Conservation (phyloP, 495 filamentous ascomycete species). For the Schizothecium vesticola region DNA sequence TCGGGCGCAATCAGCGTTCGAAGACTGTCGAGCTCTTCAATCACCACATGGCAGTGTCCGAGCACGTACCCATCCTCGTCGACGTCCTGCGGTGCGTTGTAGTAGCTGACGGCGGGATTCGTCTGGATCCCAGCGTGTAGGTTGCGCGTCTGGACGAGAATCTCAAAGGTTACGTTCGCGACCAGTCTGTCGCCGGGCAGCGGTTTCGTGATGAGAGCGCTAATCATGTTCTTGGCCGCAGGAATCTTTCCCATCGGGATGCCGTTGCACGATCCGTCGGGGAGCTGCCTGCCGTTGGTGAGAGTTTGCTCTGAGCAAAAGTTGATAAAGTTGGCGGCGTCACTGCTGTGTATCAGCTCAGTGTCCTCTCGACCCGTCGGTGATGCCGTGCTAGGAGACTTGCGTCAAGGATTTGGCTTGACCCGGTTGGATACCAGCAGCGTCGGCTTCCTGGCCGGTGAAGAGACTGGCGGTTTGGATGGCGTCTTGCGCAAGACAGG, state of each 20-base stretch:
- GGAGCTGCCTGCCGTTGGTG: slow-evolving; percentile 48
- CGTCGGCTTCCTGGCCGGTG: slow-evolving; percentile 11
- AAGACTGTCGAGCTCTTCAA: slow-evolving; percentile 46
- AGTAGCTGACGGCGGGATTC: slow-evolving; percentile 50
- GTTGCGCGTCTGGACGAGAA: slow-evolving; percentile 49
- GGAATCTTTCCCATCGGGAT: slow-evolving; percentile 59
- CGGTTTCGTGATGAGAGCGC: slow-evolving; percentile 49
- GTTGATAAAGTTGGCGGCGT: slow-evolving; percentile 45
- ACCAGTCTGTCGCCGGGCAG: slow-evolving; percentile 32
- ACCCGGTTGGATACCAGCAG: not conserved
- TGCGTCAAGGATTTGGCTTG: slow-evolving; percentile 7
- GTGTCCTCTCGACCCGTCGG: not conserved
- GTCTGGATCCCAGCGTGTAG: slow-evolving; percentile 53
- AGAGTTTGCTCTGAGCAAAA: slow-evolving; percentile 46
- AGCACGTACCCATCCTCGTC: slow-evolving; percentile 38
- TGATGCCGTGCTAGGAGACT: not conserved
- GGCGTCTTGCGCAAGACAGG: not conserved
- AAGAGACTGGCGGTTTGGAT: slow-evolving; percentile 16
- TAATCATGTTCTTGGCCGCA: slow-evolving; percentile 50
- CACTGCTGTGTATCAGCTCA: slow-evolving; percentile 4
- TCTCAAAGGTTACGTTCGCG: slow-evolving; percentile 43
- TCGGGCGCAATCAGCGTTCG: slow-evolving; percentile 35
- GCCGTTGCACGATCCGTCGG: slow-evolving; percentile 49
- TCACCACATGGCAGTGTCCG: slow-evolving; percentile 56
- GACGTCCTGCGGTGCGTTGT: slow-evolving; percentile 51